These are phyloP conservation scores for Chaetomium globosum DNA, from an alignment of 2,329 filamentous ascomycete genomes.

Conservation along the genomic window DNA sequence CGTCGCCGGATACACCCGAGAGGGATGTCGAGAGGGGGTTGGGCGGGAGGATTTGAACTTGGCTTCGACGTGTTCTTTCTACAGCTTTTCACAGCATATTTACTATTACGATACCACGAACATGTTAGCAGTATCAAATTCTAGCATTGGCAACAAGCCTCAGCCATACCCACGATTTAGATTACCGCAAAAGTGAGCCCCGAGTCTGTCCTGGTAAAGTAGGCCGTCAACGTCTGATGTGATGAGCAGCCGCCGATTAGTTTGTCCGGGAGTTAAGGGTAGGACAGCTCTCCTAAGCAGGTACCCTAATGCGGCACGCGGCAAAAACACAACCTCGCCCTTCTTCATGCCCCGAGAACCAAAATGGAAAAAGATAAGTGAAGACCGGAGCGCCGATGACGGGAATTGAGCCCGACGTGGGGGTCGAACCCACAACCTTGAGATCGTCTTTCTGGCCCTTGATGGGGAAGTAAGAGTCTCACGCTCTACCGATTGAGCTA, in stretches of 20 bases:
- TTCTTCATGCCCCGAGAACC: not conserved
- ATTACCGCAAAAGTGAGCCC: not conserved
- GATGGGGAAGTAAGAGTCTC: conserved; percentile 60
- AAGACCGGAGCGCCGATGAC: conserved; percentile 17
- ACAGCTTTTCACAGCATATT: not conserved
- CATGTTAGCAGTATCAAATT: not conserved
- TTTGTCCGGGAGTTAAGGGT: not conserved
- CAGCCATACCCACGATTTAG: not conserved
- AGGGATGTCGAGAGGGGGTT: conserved; percentile 12
- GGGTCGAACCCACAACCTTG: conserved; percentile 37
- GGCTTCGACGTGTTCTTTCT: not conserved
- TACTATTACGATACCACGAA: not conserved
- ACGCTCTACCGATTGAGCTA: conserved; percentile 75
- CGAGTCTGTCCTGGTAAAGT: not conserved
- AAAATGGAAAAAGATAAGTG: conserved; percentile 3
- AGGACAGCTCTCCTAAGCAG: not conserved
- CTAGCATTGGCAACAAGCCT: not conserved
- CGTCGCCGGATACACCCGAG: conserved; percentile 16
- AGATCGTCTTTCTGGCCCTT: conserved; percentile 26
- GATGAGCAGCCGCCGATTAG: not conserved
- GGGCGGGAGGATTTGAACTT: not conserved
- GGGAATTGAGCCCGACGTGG: conserved; percentile 37
- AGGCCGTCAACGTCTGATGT: not conserved
- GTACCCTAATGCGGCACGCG: not conserved
- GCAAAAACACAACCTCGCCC: not conserved